phyloP scores from a whole-genome alignment of 2,329 filamentous ascomycete species.

The Cordyceps pruinosa region DNA sequence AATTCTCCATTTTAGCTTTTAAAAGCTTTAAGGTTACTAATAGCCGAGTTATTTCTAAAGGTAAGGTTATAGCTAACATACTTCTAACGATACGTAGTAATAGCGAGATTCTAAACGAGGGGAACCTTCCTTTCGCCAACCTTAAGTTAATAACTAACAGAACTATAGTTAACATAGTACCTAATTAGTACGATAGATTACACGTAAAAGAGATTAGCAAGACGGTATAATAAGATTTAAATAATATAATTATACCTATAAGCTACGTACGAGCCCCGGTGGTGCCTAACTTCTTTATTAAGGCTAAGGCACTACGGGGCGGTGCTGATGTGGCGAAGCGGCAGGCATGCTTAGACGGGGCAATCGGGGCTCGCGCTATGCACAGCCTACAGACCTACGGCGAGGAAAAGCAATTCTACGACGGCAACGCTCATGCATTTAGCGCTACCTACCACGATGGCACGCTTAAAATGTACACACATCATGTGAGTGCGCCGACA shows the following conservation, averaged over 20 bases:
- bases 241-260: not conserved
- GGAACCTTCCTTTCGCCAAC: conserved; percentile 17
- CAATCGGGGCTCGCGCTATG: conserved; percentile 30
- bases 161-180: conserved; percentile 22
- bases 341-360: conserved; percentile 32
- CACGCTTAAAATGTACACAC: conserved; percentile 31
- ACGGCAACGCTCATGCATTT: conserved; percentile 33
- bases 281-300: conserved; percentile 36
- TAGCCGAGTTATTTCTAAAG: conserved; percentile 26
- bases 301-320: conserved; percentile 30
- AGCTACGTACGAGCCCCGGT: conserved; percentile 17
- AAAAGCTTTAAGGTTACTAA: conserved; percentile 23
- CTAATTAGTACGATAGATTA: conserved; percentile 28
- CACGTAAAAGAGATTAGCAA: conserved; percentile 20
- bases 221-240: conserved; percentile 11
- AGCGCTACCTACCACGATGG: conserved; percentile 32
- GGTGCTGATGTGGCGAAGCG: conserved; percentile 19
- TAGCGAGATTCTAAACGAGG: not conserved
- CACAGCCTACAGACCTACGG: conserved; percentile 31
- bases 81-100: conserved; percentile 26
- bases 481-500: conserved; percentile 28
- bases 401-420: conserved; percentile 25
- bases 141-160: conserved; percentile 29
- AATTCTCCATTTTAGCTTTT: conserved; percentile 25
- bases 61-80: conserved; percentile 25